phyloP scores from a whole-genome alignment of 1,284 basidiomycete genomes.

The Malassezia arunalokei region DNA sequence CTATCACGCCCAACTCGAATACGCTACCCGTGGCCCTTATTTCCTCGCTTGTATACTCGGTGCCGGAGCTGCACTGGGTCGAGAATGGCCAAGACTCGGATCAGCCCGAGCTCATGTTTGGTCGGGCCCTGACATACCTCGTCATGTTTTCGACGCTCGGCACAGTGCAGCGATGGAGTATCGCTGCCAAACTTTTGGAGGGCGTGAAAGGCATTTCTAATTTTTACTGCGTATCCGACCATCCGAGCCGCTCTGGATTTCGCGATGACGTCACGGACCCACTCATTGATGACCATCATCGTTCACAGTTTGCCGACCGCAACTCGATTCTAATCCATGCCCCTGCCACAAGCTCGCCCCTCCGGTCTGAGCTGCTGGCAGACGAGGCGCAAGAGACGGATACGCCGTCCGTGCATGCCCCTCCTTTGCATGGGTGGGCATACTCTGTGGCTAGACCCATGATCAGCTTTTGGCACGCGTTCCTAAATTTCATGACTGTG shows the following conservation, averaged over 20 bases:
- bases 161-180: slow-evolving; percentile 54
- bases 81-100: slow-evolving; percentile 54
- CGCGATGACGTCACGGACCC: slow-evolving; percentile 14
- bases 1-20: slow-evolving; percentile 59
- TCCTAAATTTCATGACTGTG: slow-evolving; percentile 73
- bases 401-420: neutral
- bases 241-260: neutral
- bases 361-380: neutral
- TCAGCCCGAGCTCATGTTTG: slow-evolving; percentile 72
- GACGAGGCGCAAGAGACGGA: neutral
- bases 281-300: slow-evolving; percentile 7
- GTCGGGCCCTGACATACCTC: slow-evolving; percentile 78
- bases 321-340: neutral
- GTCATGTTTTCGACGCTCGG: slow-evolving; percentile 84
- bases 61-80: slow-evolving; percentile 72
- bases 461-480: slow-evolving; percentile 41
- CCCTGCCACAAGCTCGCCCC: neutral
- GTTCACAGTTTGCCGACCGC: neutral
- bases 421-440: neutral
- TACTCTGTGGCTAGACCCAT: slow-evolving; percentile 11
- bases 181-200: slow-evolving; percentile 47
- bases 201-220: neutral
- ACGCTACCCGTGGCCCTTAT: slow-evolving; percentile 82
- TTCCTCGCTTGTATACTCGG: slow-evolving; percentile 73
- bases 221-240: neutral